Evolutionary conservation across 352 stramenopile genomes (phyloP).

Genomic region (Pythium oligandrum): DNA sequence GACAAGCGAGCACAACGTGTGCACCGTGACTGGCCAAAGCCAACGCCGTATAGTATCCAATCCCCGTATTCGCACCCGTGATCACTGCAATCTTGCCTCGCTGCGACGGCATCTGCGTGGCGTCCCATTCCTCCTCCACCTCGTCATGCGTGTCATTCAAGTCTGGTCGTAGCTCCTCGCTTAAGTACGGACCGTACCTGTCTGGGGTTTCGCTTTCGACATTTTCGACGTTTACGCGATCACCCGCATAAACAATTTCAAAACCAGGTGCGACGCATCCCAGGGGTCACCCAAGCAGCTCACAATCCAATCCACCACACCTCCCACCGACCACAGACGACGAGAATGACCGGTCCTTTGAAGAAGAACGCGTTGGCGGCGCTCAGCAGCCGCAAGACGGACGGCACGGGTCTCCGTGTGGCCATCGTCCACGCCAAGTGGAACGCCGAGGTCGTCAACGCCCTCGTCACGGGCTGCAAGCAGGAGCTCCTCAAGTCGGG

Average conservation of each 20-base stretch:
- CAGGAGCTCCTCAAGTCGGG: constrained; percentile 57
- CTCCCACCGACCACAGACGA: not conserved
- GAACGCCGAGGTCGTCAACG: constrained; percentile 79
- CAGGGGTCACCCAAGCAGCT: too few relatives aligned
- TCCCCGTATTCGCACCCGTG: constrained; percentile 27
- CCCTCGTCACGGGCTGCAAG: constrained; percentile 59
- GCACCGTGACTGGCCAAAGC: constrained; percentile 27
- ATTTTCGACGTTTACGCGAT: too few relatives aligned
- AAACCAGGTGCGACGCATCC: too few relatives aligned
- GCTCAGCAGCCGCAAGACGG: constrained; percentile 74
- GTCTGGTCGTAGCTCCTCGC: too few relatives aligned
- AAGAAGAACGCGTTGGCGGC: constrained; percentile 72
- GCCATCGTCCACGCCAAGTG: constrained; percentile 84
- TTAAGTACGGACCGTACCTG: too few relatives aligned
- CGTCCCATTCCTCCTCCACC: constrained; percentile 10
- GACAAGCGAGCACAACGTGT: constrained; percentile 27
- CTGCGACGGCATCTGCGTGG: constrained; percentile 16
- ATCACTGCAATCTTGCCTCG: constrained; percentile 27
- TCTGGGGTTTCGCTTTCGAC: too few relatives aligned
- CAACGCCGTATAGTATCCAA: constrained; percentile 23
- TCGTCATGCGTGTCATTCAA: too few relatives aligned
- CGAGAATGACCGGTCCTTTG: constrained; percentile 32
- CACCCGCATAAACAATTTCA: too few relatives aligned
- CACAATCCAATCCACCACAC: too few relatives aligned
- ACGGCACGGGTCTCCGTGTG: constrained; percentile 68